These are phyloP conservation scores for Dactylellina cionopaga DNA, from an alignment of 2,329 filamentous ascomycete species.

Conservation along the genomic window DNA sequence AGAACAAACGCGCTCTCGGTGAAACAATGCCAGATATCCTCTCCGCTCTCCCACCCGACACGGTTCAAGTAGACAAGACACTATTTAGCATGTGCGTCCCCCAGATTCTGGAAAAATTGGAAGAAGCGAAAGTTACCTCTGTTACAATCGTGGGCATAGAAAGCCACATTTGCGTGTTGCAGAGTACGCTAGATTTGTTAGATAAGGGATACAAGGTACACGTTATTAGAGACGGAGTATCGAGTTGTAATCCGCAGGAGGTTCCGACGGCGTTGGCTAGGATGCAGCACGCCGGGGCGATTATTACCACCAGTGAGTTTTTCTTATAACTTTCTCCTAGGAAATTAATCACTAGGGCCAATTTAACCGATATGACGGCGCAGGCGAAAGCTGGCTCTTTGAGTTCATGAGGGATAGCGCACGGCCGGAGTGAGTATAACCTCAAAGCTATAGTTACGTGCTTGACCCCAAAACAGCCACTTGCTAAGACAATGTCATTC, in stretches of 20 bases:
- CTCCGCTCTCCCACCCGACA: constrained; percentile 64
- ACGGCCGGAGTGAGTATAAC: constrained; percentile 64
- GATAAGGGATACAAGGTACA: constrained; percentile 82
- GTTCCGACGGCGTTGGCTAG: constrained; percentile 80
- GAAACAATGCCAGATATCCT: constrained; percentile 77
- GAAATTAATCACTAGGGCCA: too few species aligned
- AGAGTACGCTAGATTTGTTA: constrained; percentile 86
- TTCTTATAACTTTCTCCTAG: too few species aligned
- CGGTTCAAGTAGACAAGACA: constrained; percentile 81
- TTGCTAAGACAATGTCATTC: not conserved
- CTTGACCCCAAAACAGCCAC: not conserved
- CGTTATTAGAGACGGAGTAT: constrained; percentile 87
- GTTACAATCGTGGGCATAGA: constrained; percentile 90
- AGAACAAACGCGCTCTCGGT: constrained; percentile 81
- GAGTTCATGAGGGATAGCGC: constrained; percentile 62
- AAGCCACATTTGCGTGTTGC: constrained; percentile 91
- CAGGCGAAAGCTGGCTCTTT: constrained; percentile 43
- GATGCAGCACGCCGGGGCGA: constrained; percentile 77
- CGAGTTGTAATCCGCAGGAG: constrained; percentile 85
- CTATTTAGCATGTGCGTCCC: constrained; percentile 84
- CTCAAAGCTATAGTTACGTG: too few species aligned
- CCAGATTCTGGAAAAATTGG: constrained; percentile 56
- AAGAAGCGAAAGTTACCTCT: not conserved
- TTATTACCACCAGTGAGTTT: constrained; percentile 87
- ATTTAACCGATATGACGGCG: not conserved